Conservation (phyloP, 148 eudicot species). For the Rhododendron williamsianum region DNA sequence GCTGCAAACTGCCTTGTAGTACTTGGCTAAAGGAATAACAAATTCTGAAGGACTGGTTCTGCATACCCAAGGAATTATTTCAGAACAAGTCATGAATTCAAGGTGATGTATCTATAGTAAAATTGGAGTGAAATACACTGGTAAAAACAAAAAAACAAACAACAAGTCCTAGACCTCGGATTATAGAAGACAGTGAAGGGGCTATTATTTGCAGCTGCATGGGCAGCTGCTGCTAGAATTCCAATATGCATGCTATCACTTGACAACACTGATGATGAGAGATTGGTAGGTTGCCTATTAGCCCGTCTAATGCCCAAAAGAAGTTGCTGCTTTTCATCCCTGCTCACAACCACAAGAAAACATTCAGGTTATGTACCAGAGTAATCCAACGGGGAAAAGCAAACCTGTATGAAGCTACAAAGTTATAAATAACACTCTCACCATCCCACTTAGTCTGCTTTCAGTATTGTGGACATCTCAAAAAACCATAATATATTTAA, state of each 20-base stretch:
- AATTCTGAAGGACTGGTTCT: slow-evolving; percentile 97
- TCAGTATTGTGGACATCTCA: background rate
- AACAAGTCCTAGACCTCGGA: slow-evolving; percentile 50
- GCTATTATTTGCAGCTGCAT: slow-evolving; percentile 94
- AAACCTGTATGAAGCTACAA: background rate
- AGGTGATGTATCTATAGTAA: background rate
- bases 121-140: background rate
- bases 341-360: slow-evolving; percentile 22
- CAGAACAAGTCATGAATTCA: background rate
- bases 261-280: slow-evolving; percentile 88
- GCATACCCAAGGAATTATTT: slow-evolving; percentile 14
- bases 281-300: slow-evolving; percentile 75
- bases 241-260: slow-evolving; percentile 99
- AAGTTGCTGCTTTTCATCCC: slow-evolving; percentile 92
- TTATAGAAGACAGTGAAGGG: slow-evolving; percentile 93
- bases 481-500: background rate
- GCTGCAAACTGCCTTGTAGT: slow-evolving; percentile 77
- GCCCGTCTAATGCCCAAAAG: slow-evolving; percentile 95
- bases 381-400: background rate
- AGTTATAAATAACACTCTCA: background rate
- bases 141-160: background rate
- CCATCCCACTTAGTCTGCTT: background rate
- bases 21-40: slow-evolving; percentile 91
- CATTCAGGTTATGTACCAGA: background rate
- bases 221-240: slow-evolving; percentile 95